Conservation (phyloP, 108 stramenopile genomes). For the Nannochloropsis oceanica region DNA sequence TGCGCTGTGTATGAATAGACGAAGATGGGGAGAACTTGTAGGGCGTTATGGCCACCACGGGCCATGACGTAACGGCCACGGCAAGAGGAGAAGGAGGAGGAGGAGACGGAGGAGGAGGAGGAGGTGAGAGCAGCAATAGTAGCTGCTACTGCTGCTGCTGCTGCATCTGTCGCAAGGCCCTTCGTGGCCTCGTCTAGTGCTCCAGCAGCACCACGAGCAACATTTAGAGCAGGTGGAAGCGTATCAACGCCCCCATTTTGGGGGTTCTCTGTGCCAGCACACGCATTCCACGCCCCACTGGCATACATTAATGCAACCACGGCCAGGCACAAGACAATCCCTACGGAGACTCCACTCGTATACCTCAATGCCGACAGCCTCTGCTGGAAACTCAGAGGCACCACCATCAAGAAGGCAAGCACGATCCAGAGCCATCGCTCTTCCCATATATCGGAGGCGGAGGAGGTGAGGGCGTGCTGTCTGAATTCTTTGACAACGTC, state of each 20-base stretch:
- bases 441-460: slow-evolving; percentile 20
- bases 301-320: not conserved
- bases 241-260: no score
- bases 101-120: not conserved
- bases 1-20: slow-evolving; percentile 59
- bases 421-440: slow-evolving; percentile 39
- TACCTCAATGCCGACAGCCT: slow-evolving; percentile 39
- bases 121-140: no score
- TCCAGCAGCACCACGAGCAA: no score
- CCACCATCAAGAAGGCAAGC: slow-evolving; percentile 4
- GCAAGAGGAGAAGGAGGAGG: not conserved
- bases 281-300: not conserved
- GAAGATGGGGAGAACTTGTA: slow-evolving; percentile 47
- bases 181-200: no score
- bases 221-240: no score
- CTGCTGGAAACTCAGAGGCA: slow-evolving; percentile 7
- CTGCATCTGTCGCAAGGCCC: no score
- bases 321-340: slow-evolving; percentile 28
- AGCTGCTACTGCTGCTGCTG: no score
- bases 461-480: not conserved
- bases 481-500: slow-evolving; percentile 35
- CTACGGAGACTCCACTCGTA: slow-evolving; percentile 33
- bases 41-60: not conserved
- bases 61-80: not conserved
- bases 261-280: no score